These are phyloP conservation scores for Ogataea methanolica DNA, from an alignment of 805 yeast genomes.

Conservation along the genomic window DNA sequence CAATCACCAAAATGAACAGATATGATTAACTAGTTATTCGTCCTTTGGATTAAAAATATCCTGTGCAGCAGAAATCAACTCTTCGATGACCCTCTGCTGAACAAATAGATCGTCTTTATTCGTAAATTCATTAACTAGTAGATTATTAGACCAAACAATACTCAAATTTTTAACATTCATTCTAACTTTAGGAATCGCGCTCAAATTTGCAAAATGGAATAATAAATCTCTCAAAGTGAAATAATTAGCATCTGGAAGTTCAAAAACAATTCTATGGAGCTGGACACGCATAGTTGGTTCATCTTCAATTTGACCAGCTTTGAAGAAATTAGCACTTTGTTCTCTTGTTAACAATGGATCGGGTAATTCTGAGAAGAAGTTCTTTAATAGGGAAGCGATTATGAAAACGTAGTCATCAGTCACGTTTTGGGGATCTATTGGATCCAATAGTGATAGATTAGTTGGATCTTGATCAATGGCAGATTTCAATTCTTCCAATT, in stretches of 20 bases:
- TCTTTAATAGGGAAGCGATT: slow-evolving; percentile 83
- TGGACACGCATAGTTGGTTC: slow-evolving; percentile 56
- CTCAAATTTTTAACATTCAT: slow-evolving; percentile 82
- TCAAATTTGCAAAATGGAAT: slow-evolving; percentile 58
- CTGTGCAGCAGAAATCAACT: slow-evolving; percentile 74
- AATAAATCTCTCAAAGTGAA: slow-evolving; percentile 82
- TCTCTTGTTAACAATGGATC: slow-evolving; percentile 75
- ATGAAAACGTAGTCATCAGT: slow-evolving; percentile 80
- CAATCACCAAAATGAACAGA: no score
- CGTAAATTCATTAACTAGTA: slow-evolving; percentile 61
- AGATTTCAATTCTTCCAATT: slow-evolving; percentile 67
- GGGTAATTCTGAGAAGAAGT: slow-evolving; percentile 79
- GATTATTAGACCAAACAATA: slow-evolving; percentile 92
- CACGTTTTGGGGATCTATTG: slow-evolving; percentile 50
- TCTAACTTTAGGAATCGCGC: slow-evolving; percentile 53
- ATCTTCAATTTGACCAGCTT: slow-evolving; percentile 66
- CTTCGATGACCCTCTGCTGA: slow-evolving; percentile 69
- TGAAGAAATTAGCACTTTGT: slow-evolving; percentile 57
- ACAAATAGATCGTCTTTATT: slow-evolving; percentile 44
- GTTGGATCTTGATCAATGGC: slow-evolving; percentile 74
- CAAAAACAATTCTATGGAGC: slow-evolving; percentile 82
- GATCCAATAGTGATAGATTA: slow-evolving; percentile 44
- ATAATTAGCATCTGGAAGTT: slow-evolving; percentile 90
- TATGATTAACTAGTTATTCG: slow-evolving; percentile 1
- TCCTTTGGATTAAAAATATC: slow-evolving; percentile 53